phyloP scores from a whole-genome alignment of 129 eudicot species.

The Logfia minima region DNA sequence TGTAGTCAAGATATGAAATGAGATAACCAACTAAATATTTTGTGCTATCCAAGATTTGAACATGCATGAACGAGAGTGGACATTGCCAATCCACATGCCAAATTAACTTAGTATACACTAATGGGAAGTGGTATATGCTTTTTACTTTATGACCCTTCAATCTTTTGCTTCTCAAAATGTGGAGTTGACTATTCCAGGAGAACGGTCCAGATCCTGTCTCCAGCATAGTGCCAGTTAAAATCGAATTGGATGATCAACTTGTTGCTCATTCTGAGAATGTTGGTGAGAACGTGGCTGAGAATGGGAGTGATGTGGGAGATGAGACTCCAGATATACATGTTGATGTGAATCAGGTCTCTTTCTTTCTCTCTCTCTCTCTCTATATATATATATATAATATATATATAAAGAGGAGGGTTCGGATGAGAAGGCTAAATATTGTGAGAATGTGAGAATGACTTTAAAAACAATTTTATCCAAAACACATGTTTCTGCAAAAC shows the following conservation, averaged over 20 bases:
- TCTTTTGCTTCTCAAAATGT: background rate
- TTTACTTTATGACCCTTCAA: constrained; percentile 1
- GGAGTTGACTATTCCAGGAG: constrained; percentile 1
- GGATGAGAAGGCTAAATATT: too few relatives aligned
- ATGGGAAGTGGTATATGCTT: background rate
- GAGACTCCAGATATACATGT: constrained; percentile 9
- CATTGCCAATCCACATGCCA: background rate
- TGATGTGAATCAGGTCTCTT: constrained; percentile 24
- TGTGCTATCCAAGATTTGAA: background rate
- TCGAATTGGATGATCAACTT: constrained; percentile 21
- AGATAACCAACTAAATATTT: background rate
- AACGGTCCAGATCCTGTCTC: constrained; percentile 16
- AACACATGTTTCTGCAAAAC: too few relatives aligned
- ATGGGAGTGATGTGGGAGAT: constrained; percentile 10
- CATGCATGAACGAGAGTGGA: background rate
- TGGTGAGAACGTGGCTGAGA: constrained; percentile 16
- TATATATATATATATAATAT: too few relatives aligned
- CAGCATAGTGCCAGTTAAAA: constrained; percentile 14
- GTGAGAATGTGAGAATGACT: too few relatives aligned
- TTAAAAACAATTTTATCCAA: too few relatives aligned
- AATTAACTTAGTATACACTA: background rate
- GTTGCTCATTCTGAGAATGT: constrained; percentile 1
- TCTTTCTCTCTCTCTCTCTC: background rate
- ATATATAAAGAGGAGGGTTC: too few relatives aligned
- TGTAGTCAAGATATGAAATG: background rate